Evolutionary conservation across 2,329 filamentous ascomycete genomes (phyloP).

Genomic region (Alternaria gaisen): DNA sequence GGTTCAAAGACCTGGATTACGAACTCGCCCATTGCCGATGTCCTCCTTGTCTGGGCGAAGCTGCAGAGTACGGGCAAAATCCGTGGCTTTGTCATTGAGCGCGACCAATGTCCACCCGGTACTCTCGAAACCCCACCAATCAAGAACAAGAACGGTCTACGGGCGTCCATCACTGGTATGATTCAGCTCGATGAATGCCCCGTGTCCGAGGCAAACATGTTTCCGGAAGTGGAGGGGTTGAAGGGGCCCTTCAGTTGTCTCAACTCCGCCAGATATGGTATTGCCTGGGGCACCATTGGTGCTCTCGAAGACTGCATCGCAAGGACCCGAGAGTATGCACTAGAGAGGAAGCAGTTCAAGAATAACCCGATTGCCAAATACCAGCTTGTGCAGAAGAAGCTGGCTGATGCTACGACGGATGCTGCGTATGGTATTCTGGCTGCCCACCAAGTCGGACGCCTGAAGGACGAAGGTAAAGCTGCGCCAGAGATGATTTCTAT

Average conservation of each 20-base stretch:
- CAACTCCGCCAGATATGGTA: conserved; percentile 92
- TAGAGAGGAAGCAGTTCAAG: conserved; percentile 96
- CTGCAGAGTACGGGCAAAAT: conserved; percentile 92
- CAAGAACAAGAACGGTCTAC: conserved; percentile 93
- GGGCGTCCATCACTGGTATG: conserved; percentile 96
- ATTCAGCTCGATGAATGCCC: conserved; percentile 93
- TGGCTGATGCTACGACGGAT: conserved; percentile 91
- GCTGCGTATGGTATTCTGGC: conserved; percentile 91
- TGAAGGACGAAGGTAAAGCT: conserved; percentile 89
- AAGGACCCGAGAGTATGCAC: conserved; percentile 82
- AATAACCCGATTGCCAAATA: conserved; percentile 94
- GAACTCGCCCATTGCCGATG: conserved; percentile 87
- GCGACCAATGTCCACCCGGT: conserved; percentile 82
- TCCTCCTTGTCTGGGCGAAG: conserved; percentile 92
- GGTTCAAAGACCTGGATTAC: conserved; percentile 96
- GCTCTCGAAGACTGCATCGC: conserved; percentile 91
- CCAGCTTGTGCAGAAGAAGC: conserved; percentile 97
- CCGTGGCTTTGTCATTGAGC: conserved; percentile 88
- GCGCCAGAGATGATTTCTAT: conserved; percentile 96
- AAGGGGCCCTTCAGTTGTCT: conserved; percentile 91
- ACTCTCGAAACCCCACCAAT: conserved; percentile 91
- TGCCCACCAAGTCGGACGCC: conserved; percentile 85
- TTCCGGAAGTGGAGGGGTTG: conserved; percentile 87
- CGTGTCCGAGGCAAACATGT: conserved; percentile 91
- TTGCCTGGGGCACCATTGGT: conserved; percentile 92